Evolutionary conservation across 139 green algal genomes (phyloP).

Genomic region (Chlorella sp.): DNA sequence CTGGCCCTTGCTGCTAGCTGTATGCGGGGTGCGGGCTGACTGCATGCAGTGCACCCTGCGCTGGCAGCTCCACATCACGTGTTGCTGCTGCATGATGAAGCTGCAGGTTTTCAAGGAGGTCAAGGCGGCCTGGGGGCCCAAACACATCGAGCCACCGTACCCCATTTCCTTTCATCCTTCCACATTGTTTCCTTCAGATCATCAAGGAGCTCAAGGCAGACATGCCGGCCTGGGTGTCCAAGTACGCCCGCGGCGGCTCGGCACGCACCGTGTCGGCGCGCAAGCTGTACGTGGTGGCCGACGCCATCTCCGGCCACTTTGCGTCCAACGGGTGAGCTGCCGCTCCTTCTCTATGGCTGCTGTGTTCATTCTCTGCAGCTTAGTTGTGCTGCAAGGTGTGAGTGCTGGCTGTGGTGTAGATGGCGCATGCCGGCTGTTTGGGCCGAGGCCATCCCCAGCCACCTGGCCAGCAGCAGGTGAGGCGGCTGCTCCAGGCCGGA

Average conservation of each 20-base stretch:
- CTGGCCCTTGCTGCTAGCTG: no score
- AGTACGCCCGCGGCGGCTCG: constrained; percentile 66
- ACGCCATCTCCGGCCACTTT: constrained; percentile 62
- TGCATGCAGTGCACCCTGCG: no score
- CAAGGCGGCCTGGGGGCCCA: neutral
- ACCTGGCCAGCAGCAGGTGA: constrained; percentile 33
- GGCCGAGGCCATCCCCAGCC: constrained; percentile 61
- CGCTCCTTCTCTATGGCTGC: no score
- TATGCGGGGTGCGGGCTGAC: neutral
- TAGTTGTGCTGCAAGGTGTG: no score
- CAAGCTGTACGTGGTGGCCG: constrained; percentile 67
- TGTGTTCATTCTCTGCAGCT: no score
- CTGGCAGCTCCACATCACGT: no score
- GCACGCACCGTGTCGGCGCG: constrained; percentile 56
- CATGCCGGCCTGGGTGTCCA: constrained; percentile 50
- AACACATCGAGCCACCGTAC: neutral
- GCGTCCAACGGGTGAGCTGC: constrained; percentile 23
- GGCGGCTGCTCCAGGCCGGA: no score
- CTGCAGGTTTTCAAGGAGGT: no score
- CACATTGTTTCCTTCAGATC: neutral
- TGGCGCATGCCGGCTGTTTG: no score
- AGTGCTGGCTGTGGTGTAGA: no score
- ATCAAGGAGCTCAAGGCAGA: constrained; percentile 62
- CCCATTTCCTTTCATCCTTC: neutral
- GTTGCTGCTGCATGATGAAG: no score